Conservation (phyloP, 495 filamentous ascomycete genomes). For the Trichodelitschia bisporula region DNA sequence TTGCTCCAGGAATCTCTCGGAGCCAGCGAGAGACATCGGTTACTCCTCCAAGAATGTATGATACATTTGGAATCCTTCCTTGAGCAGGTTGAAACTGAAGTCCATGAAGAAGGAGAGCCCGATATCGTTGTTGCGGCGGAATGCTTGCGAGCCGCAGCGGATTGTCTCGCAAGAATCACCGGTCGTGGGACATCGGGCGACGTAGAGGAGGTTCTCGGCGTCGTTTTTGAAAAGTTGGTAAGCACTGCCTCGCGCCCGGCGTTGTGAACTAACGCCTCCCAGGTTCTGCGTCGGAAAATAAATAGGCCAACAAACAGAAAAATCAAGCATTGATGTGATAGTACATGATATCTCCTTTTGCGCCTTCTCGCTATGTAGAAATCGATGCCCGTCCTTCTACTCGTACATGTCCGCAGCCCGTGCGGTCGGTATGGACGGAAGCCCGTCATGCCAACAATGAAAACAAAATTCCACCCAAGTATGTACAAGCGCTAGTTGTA, state of each 20-base stretch:
- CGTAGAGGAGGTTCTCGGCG: conserved; percentile 89
- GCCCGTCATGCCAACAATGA: too few species aligned
- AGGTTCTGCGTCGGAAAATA: conserved; percentile 51
- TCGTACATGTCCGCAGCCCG: too few species aligned
- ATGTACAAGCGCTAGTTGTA: conserved; percentile 1
- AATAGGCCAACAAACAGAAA: conserved; percentile 7
- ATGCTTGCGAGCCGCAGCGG: conserved; percentile 59
- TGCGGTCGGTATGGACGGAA: too few species aligned
- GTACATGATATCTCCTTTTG: neutral
- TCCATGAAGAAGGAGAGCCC: conserved; percentile 16
- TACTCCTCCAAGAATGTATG: conserved; percentile 50
- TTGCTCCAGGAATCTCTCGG: conserved; percentile 74
- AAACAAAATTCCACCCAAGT: neutral
- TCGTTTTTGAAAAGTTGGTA: conserved; percentile 86
- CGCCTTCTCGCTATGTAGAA: neutral
- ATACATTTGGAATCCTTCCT: conserved; percentile 47
- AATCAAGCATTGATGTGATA: neutral
- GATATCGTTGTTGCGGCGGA: conserved; percentile 95
- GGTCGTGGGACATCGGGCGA: conserved; percentile 70
- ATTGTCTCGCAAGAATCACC: conserved; percentile 60
- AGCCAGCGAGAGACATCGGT: conserved; percentile 69
- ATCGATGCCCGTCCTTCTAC: too few species aligned
- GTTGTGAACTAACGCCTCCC: neutral
- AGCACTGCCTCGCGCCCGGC: neutral
- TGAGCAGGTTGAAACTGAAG: conserved; percentile 3